Base-by-base conservation (phyloP, 164 flowering plant genomes). In the Pachysandra terminalis region DNA sequence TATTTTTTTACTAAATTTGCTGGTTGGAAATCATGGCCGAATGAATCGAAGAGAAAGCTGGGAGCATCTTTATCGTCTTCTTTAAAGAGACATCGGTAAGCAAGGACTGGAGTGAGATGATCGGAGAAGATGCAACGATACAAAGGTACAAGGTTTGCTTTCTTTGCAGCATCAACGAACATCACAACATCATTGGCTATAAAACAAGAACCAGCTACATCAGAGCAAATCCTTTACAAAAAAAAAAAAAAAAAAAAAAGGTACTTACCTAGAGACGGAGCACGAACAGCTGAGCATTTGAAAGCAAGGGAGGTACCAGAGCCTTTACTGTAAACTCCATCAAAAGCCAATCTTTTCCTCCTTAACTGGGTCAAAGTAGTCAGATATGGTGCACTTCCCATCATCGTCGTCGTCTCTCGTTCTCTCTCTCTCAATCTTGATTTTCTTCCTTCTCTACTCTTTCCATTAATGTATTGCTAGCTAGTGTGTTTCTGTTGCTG, bases 41-140 rank as follows among this genome's bases (percentile, higher is more conserved):
- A 90, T 0, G 98, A 87, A 65, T 92, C 98, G 40, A 75, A 87
- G 10, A 92, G 80, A 78, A 92, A 91, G 71, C 97, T 91, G 0
- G 97, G 93, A 58, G 93, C 84, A 10, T 91, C 95, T 55, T 90
- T 75, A 9, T 91, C 93, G 61, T 87, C 93, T 70, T 91, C 95
- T 75, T 81, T 84, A 3, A 91, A 93, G 70, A 91, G 74, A 63
- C 95, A 91, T n/a, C 97, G 83, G 66, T 91, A 91, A 8, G 97
- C 97, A 1, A 91, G 80, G 24, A 91, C 89, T 1, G 97, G 97
- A 4, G 89, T 91, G 60, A 91, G 73, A 58, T 89, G 95, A 74
- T 91, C 97, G 1, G 89, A 85, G 71, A 89, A 89, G 59, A 89
- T 81, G 59, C 84, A 79, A 25, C 82, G 76, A 63, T 71, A 79